A percentile compares a stretch with the other conserved stretches of the same genome.
Conservation (phyloP, 2,329 filamentous ascomycete species). For the Westerdykella ornata region DNA sequence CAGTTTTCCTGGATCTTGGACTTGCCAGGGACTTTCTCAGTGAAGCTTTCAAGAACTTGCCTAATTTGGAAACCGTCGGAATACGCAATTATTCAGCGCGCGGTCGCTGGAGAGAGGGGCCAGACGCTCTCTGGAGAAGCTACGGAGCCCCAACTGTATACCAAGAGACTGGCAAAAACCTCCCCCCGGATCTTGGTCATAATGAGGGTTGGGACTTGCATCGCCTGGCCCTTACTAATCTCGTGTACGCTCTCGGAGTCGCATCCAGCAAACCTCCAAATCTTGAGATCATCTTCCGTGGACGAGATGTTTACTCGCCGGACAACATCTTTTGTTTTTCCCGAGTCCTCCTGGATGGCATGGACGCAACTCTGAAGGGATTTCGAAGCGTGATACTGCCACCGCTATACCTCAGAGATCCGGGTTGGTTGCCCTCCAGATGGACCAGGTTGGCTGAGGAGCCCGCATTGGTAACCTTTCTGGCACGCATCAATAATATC, state of each 20-base stretch:
- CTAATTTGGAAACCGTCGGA: constrained; percentile 51
- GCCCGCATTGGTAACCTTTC: constrained; percentile 29
- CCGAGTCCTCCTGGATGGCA: too few relatives aligned
- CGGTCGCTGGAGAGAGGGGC: constrained; percentile 47
- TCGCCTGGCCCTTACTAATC: constrained; percentile 12
- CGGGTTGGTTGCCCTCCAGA: constrained; percentile 42
- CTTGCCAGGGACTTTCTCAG: constrained; percentile 49
- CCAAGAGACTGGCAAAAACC: constrained; percentile 31
- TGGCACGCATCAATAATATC: constrained; percentile 40
- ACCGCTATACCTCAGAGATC: constrained; percentile 42
- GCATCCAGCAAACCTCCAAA: constrained; percentile 35
- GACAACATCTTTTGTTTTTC: too few relatives aligned
- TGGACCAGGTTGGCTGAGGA: constrained; percentile 23
- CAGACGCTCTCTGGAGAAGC: constrained; percentile 45
- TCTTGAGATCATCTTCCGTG: constrained; percentile 45
- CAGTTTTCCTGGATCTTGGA: constrained; percentile 38
- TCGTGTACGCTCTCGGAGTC: constrained; percentile 19
- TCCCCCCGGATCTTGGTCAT: constrained; percentile 4
- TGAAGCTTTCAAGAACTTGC: constrained; percentile 51
- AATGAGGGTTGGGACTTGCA: constrained; percentile 7
- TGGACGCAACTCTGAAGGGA: too few relatives aligned
- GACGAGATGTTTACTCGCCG: constrained; percentile 24
- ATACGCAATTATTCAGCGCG: constrained; percentile 53
- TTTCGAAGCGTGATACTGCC: constrained; percentile 17
- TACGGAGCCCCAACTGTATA: constrained; percentile 46